Evolutionary conservation across 1,284 basidiomycete species (phyloP), one percentile per base, ranked within the genome.

Genomic region (Pseudozyma hubeiensis): DNA sequence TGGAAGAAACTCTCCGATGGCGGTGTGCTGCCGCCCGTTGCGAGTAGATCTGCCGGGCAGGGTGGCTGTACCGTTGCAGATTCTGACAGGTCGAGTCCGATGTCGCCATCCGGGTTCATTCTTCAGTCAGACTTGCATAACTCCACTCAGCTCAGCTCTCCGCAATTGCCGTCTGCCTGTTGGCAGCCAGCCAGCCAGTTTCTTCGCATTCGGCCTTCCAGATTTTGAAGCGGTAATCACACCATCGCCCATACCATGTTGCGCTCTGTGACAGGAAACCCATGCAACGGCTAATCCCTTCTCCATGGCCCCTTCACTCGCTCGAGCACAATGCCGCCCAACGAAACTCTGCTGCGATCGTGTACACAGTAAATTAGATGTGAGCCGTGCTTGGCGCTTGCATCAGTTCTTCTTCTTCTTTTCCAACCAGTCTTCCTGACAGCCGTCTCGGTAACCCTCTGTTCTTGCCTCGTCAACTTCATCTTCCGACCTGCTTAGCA

Each of bases 51-150:
- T 37, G 5, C 14, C 13, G 24, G n/a, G 37, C 30, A 49, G 7
- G 37, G 24, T 43, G 40, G 40, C 40, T 51, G 47, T 24, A 45
- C 33, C 1, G 31, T 33, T 58, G 59, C 58, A 53, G 33, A 53
- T 40, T 10, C n/a, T 69, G 66, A 69, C 66, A 69, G 56, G 53
- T 69, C 7, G 29, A 34, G 34, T 45, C 47, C 55, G 66, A 69
- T 69, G 66, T 69, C 66, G 66, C 66, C 52, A 69, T 69, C 19
- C 30, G 47, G 64, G 53, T 56, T 50, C 5, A 11, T 17, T 63
- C 60, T 69, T 64, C 61, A 53, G 57, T 64, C 66, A 69, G 39
- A 69, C 56, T 40, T 69, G 66, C 66, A 69, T 48, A 33, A 14
- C 37, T 52, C 17, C 37, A 7, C 13, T 7, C 5, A 40, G 51